Conservation (phyloP, 225 moss, liverwort and hornwort species). For the Physcomitrium patens region DNA sequence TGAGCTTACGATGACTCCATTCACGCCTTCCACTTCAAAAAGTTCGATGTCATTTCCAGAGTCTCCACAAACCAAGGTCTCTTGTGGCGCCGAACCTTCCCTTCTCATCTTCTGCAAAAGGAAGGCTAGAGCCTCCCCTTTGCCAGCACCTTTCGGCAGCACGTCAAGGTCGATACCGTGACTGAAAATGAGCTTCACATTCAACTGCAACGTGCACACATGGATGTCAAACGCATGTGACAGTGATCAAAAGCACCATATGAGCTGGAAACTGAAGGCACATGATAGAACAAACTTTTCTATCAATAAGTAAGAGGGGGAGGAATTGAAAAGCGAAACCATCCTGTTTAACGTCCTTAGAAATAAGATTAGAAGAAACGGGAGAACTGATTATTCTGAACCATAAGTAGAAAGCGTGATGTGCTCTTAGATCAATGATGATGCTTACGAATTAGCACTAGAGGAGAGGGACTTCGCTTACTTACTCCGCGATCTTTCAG, state of each 20-base stretch:
- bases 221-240: slow-evolving; percentile 18
- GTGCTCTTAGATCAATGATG: too few relatives aligned
- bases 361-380: too few relatives aligned
- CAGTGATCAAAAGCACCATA: not conserved
- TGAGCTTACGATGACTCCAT: slow-evolving; percentile 80
- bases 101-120: slow-evolving; percentile 64
- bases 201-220: slow-evolving; percentile 48
- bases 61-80: slow-evolving; percentile 79
- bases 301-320: not conserved
- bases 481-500: slow-evolving; percentile 63
- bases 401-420: too few relatives aligned
- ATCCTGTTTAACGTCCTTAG: too few relatives aligned
- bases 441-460: not conserved
- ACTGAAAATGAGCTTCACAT: slow-evolving; percentile 73
- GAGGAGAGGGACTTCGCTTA: not conserved
- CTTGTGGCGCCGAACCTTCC: slow-evolving; percentile 55
- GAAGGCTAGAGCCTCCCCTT: slow-evolving; percentile 79
- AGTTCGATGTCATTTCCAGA: slow-evolving; percentile 83
- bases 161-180: slow-evolving; percentile 75
- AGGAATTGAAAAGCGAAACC: too few relatives aligned
- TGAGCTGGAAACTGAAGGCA: not conserved
- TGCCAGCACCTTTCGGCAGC: slow-evolving; percentile 75
- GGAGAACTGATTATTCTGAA: too few relatives aligned
- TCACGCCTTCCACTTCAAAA: slow-evolving; percentile 73
- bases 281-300: not conserved